Evolutionary conservation across 495 filamentous ascomycete genomes (phyloP), one percentile per base, ranked within the genome.

Genomic region (Podospora anserina): DNA sequence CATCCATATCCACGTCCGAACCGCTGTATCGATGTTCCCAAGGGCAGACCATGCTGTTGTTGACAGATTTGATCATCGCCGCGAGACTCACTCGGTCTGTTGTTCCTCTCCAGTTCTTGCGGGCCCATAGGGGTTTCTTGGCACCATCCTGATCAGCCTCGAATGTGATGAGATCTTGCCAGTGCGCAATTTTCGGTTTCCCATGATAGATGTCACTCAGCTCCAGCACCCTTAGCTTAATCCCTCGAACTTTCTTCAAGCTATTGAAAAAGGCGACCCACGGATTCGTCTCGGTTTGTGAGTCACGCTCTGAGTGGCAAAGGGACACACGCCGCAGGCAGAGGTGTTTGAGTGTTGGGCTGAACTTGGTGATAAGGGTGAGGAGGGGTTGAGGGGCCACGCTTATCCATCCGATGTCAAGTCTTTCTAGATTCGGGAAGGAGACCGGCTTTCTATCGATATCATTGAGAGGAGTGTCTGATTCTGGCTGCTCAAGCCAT

Each of bases 331-430:
- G 74, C 13, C 77, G 72, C 5, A 85, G 62, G 53, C 53, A 76
- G 11, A 85, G 71, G 6, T 44, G 66, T 4, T 71, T 68, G 3
- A 86, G 74, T 18, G 73, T 79, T 13, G 77, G 56, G 30, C 73
- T 71, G 19, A 79, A 80, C 65, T 77, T 80, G 44, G 66, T 55
- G 59, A 81, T 65, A 6, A 83, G 15, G 13, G n/a, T 49, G 20
- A 83, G 63, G 19, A 83, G 55, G 0, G 65, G 30, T 0, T 56
- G 1, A 9, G 68, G 59, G 0, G 64, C 15, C 19, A 78, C 65
- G 0, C 55, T 60, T 26, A 75, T 62, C 68, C 71, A 71, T 13
- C 82, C 82, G 15, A 85, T 69, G 5, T 83, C 80, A 6, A 85
- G 69, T 4, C 70, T 68, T 39, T 76, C 65, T 0, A 84, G 71